Evolutionary conservation across 345 rosid species (phyloP), one percentile per base, ranked within the genome.

Genomic region (Rhodomyrtus tomentosa): DNA sequence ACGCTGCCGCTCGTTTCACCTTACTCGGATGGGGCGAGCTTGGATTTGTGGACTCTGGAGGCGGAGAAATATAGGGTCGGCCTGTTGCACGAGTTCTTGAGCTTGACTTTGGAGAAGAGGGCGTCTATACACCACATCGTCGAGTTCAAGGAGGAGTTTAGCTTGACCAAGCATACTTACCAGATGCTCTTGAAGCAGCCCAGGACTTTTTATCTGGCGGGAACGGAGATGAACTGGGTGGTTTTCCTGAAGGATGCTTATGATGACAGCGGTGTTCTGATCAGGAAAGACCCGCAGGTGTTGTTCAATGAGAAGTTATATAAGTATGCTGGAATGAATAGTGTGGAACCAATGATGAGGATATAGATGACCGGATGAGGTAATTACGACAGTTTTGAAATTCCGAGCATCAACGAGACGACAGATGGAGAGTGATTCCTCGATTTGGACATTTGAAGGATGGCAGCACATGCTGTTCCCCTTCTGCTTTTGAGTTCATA

Each of bases 171-270:
- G 90, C 95, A 92, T 55, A 93, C 98, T 21, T 94, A 95, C 84
- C 93, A 91, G 88, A 93, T 95, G 98, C 92, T 94, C 32, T 89
- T 90, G 94, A 92, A 89, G 88, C 98, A 96, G 87, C 91, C 96
- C 4, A 81, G 58, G n/a, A 86, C 94, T 12, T 96, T 95, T 83
- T 94, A 96, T 86, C 93, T 96, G 89, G 99, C 98, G 0, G 98
- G 99, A 40, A 94, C 98, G 3, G 98, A 95, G 94, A 96, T 96
- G 98, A 95, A 96, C 81, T 95, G 98, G 98, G 93, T 87, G 0
- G 98, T 93, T 86, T 94, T 95, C 81, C 84, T 94, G 90, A 95
- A 89, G 53, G 94, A 95, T 86, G 92, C 86, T 81, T 95, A 92
- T 48, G 91, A 91, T 58, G 93, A 89, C 40, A 89, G 86, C 52